Percentiles rank a stretch among this genome's conserved stretches.
phyloP scores from a whole-genome alignment of 176 grass and related monocot genomes.

The Triticum timopheevii region DNA sequence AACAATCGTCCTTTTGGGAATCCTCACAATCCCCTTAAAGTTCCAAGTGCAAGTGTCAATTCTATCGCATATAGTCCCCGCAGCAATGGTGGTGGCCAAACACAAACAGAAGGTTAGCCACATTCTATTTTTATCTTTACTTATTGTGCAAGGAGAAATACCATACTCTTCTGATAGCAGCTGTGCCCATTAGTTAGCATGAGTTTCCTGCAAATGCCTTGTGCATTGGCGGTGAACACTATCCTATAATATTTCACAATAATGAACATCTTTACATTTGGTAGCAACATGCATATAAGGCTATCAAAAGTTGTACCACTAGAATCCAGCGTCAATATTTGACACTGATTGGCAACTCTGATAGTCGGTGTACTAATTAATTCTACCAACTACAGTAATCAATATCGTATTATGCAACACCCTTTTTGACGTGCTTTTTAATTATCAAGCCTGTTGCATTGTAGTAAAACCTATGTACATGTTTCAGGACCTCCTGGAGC shows the following conservation, averaged over 20 bases:
- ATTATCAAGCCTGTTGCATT: neutral
- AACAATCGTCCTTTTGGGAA: slow-evolving; percentile 49
- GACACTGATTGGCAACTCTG: neutral
- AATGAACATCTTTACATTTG: neutral
- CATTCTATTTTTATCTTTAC: neutral
- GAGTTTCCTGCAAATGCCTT: neutral
- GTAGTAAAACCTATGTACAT: neutral
- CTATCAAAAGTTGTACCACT: neutral
- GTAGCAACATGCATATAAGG: neutral
- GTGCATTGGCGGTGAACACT: neutral
- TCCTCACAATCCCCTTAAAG: slow-evolving; percentile 51
- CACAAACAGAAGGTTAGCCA: slow-evolving; percentile 67
- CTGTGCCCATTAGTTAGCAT: slow-evolving; percentile 12
- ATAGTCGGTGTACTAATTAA: neutral
- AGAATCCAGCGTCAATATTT: neutral
- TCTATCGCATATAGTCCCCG: slow-evolving; percentile 41
- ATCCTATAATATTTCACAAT: neutral
- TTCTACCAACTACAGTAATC: neutral
- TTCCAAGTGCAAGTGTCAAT: slow-evolving; percentile 43
- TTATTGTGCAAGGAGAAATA: neutral
- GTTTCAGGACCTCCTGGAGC: slow-evolving; percentile 80
- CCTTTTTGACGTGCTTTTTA: neutral
- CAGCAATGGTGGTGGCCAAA: slow-evolving; percentile 48
- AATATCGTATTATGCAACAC: neutral
- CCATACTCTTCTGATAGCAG: neutral